Base-by-base conservation (phyloP, 2,329 filamentous ascomycete genomes). In the Drechmeria coniospora region DNA sequence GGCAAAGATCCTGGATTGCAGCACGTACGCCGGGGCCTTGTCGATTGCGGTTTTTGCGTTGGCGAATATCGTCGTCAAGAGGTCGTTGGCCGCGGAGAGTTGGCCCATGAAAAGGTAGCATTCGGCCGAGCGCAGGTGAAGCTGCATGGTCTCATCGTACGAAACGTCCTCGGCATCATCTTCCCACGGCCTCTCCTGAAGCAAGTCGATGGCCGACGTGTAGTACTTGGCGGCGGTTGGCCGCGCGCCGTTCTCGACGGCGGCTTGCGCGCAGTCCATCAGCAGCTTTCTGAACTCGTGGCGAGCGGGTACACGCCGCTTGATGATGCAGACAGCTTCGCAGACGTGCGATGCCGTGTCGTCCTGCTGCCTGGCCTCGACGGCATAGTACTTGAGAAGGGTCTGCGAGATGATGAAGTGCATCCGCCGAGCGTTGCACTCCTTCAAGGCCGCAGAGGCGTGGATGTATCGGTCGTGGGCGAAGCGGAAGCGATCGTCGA, bases 341-440 rank as follows among this genome's bases (percentile, higher is more conserved):
- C 81, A 86, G 4, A 93, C 77, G 47, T 94, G 87, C 5, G 75
- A 69, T 14, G 83, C 81, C 33, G 78, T 76, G 33, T 70, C 75
- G 43, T 92, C 84, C 9, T 74, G 64, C 15, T 67, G 65, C 27
- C 64, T 64, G 2, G 68, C 60, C 33, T 83, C 74, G 15, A 66
- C 52, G 6, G 59, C 46, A 34, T 68, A 71, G 40, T 84, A 76
- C 39, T 79, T 79, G 49, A 86, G 70, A 38, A 94, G 69, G 0
- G 77, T 78, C 44, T 82, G 76, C 0, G 81, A 79, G 41, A 94
- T 82, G 25, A 84, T 73, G 41, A 86, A 94, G 51, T 94, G 84
- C 86, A 94, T 94, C 40, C 79, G 79, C 13, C 68, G 60, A 14
- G 68, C 57, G 30, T 79, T 73, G 43, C 70, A 74, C 45, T 86